Evolutionary conservation across 2,329 filamentous ascomycete species (phyloP), one percentile per base, ranked within the genome.

Genomic region (Nigrospora sphaerica): DNA sequence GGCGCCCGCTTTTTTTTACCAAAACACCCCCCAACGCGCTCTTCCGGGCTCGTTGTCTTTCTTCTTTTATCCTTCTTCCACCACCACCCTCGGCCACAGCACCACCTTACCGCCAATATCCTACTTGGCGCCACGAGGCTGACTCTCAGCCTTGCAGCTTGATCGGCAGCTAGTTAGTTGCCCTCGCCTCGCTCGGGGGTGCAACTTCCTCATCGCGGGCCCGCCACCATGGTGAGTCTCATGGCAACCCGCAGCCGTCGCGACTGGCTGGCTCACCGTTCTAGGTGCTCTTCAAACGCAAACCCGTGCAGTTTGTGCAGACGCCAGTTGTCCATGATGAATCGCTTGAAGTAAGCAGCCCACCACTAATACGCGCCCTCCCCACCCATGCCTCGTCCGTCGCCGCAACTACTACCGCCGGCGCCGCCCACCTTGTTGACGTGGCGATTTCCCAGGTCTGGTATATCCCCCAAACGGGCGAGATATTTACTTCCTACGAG

Each of bases 201-300:
- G 52, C 48, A 45, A 42, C 34, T 42, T 19, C 45, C 41, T 47
- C 47, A 37, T 46, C 44, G 47, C 46, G 42, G 44, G 46, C 48
- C 45, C 49, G 33, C 14, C 49, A 45, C 18, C 36, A 39, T 45
- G 35, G 43, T 45, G 35, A 23, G 35, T 32, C 23, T 34, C 23
- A 23, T 32, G 35, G 43, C 37, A 36, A 33, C 36, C 28, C 17
- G 31, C 19, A 9, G 42, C 18, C 13, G n/a, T 54, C 54, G 47
- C 51, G 57, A 62, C 58, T 58, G 63, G 34, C 46, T 54, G 58
- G 32, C 23, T 39, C 17, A 18, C 6, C 12, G 19, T 19, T 45
- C 43, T 62, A 97, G 92, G 92, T 98, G 57, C 78, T 95, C 54
- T 96, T 88, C 69, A 97, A 97, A 73, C 83, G 93, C 60, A 97